phyloP scores from a whole-genome alignment of 2,329 filamentous ascomycete species.

The Chaetomium globosum region DNA sequence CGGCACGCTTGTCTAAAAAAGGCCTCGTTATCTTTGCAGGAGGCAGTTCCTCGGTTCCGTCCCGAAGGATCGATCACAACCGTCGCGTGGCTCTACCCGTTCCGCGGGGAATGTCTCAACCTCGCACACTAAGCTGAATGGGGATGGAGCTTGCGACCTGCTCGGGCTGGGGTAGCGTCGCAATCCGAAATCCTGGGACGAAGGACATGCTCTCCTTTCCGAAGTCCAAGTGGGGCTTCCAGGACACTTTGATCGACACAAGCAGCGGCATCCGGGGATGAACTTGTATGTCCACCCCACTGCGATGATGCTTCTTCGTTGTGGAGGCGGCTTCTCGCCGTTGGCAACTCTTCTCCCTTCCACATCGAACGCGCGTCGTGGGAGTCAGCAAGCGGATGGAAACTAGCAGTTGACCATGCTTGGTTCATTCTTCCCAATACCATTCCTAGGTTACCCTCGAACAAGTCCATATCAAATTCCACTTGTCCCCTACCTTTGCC shows the following conservation, averaged over 20 bases:
- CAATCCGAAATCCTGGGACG: neutral
- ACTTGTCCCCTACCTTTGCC: neutral
- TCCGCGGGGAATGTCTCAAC: neutral
- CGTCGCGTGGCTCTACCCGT: neutral
- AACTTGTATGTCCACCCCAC: neutral
- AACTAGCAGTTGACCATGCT: neutral
- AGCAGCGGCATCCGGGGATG: neutral
- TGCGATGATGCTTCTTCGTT: neutral
- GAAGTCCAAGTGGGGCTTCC: neutral
- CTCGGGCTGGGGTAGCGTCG: conserved; percentile 9
- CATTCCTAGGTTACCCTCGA: neutral
- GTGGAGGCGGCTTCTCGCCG: neutral
- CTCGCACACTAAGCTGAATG: conserved; percentile 22
- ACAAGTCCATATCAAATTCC: neutral
- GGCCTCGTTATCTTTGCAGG: neutral
- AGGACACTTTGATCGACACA: conserved; percentile 9
- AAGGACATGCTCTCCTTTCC: neutral
- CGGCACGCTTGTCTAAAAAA: neutral
- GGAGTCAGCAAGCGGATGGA: neutral
- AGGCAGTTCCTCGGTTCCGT: neutral
- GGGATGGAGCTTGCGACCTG: conserved; percentile 21
- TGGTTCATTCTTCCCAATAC: neutral
- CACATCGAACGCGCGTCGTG: neutral
- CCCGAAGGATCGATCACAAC: neutral
- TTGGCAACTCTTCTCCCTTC: neutral